Conservation (phyloP, 176 grass and related monocot species). For the Phragmites australis region DNA sequence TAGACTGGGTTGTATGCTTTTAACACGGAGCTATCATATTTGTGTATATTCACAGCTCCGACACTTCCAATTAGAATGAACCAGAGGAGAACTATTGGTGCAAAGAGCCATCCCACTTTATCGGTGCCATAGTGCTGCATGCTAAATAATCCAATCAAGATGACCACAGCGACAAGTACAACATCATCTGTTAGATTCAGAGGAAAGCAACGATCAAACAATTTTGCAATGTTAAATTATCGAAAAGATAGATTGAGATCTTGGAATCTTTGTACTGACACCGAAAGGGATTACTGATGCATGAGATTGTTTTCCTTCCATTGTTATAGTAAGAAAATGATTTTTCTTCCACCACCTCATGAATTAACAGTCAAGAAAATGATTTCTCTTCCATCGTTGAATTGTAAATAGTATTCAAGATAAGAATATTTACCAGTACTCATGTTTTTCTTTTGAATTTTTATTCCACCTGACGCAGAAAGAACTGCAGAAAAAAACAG, state of each 20-base stretch:
- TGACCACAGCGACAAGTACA: conserved; percentile 85
- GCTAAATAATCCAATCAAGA: conserved; percentile 93
- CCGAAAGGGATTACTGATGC: background rate
- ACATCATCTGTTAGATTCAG: conserved; percentile 69
- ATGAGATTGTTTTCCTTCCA: conserved; percentile 24
- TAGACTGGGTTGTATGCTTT: conserved; percentile 90
- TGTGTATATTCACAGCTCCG: conserved; percentile 86
- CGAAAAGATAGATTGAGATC: conserved; percentile 20
- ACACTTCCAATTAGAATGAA: conserved; percentile 89
- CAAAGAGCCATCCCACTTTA: conserved; percentile 99
- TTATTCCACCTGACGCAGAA: conserved; percentile 97
- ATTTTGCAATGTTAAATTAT: conserved; percentile 8
- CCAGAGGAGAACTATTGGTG: conserved; percentile 90
- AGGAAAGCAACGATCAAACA: conserved; percentile 40
- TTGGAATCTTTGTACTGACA: conserved; percentile 14
- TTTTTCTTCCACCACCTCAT: conserved; percentile 24
- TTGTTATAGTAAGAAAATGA: conserved; percentile 5
- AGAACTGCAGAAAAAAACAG: conserved; percentile 68
- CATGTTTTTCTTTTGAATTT: conserved; percentile 67
- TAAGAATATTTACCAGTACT: conserved; percentile 79
- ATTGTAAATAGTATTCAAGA: no score
- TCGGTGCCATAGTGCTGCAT: conserved; percentile 97
- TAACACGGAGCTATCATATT: conserved; percentile 69
- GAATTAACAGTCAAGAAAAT: background rate
- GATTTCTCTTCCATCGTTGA: no score